Conservation (phyloP, 2,329 filamentous ascomycete genomes). For the Grosmannia penicillata region DNA sequence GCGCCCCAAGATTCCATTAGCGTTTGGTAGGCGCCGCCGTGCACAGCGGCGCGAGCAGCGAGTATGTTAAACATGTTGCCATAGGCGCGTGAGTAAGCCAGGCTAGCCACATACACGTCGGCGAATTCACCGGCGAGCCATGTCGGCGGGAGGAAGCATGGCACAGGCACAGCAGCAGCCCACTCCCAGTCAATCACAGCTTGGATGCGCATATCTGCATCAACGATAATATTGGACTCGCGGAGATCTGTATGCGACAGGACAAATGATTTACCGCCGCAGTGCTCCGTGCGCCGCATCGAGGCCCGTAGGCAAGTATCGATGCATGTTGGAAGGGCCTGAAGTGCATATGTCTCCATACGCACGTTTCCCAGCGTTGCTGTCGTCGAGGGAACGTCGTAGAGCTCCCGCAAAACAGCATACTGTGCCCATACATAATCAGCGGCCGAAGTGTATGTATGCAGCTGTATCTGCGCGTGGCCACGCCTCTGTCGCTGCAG, state of each 20-base stretch:
- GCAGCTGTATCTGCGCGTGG: background rate
- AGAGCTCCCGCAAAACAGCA: background rate
- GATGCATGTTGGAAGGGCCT: no score
- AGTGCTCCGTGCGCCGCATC: background rate
- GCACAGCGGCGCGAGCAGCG: no score
- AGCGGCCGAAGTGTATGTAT: conserved; percentile 3
- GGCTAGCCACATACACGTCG: conserved; percentile 1
- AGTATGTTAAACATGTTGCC: background rate
- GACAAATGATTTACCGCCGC: conserved; percentile 11
- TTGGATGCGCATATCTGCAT: conserved; percentile 10
- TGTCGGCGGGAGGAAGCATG: conserved; percentile 7
- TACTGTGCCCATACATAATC: conserved; percentile 3
- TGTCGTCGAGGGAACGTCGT: conserved; percentile 1
- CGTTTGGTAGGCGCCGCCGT: background rate
- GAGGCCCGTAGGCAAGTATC: conserved; percentile 2
- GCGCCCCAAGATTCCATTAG: background rate
- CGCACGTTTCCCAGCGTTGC: conserved; percentile 1
- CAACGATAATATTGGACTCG: conserved; percentile 14
- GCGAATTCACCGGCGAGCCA: conserved; percentile 10
- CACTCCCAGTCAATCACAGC: conserved; percentile 17
- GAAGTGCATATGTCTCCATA: conserved; percentile 6
- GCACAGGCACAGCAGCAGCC: conserved; percentile 6
- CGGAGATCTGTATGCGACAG: conserved; percentile 13
- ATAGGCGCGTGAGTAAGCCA: background rate
- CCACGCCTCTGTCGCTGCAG: background rate